Conservation (phyloP, 768 basidiomycete genomes). For the Tricholomella constricta region DNA sequence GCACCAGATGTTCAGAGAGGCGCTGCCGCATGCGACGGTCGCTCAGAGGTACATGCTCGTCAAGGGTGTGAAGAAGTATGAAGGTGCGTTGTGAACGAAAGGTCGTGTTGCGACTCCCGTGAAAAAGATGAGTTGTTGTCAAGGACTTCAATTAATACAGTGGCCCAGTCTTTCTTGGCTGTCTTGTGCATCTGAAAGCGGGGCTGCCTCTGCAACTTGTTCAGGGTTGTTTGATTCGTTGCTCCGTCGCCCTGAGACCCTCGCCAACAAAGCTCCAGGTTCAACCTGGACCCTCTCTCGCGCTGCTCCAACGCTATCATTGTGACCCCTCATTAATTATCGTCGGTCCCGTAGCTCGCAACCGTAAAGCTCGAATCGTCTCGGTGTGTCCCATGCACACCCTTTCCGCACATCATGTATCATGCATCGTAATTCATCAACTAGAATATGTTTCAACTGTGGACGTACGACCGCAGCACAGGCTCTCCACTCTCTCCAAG, state of each 20-base stretch:
- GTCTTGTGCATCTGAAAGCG: not conserved
- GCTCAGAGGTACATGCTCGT: conserved; percentile 14
- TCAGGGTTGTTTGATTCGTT: not conserved
- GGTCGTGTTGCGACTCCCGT: not conserved
- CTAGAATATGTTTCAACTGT: no score
- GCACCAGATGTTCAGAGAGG: conserved; percentile 10
- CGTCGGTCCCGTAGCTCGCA: no score
- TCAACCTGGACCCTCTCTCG: not conserved
- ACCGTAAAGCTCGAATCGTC: no score
- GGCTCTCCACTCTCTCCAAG: no score
- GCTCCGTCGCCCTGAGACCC: not conserved
- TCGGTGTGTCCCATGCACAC: not conserved
- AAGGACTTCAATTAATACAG: no score
- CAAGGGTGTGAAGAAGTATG: conserved; percentile 9
- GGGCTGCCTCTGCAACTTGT: not conserved
- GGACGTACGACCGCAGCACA: no score
- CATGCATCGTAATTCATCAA: no score
- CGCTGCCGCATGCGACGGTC: conserved; percentile 7
- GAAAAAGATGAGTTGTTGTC: no score
- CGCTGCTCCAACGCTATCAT: not conserved
- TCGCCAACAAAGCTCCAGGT: not conserved
- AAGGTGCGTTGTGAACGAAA: not conserved
- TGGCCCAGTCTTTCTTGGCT: no score
- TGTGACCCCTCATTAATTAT: not conserved
- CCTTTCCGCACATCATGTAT: not conserved